Evolutionary conservation across 106 monocot genomes (phyloP).

Genomic region (Agapanthus africanus): DNA sequence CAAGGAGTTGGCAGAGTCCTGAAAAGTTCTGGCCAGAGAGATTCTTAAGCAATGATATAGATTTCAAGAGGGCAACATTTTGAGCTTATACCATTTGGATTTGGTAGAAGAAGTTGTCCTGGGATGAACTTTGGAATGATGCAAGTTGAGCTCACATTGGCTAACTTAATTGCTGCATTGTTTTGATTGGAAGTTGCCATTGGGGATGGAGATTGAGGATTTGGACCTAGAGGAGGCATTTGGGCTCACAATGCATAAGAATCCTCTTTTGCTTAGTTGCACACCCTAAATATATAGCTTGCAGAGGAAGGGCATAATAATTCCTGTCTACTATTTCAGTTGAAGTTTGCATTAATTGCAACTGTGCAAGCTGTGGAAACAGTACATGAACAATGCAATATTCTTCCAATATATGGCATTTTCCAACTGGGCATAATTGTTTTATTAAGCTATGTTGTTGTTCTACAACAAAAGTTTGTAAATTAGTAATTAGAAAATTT

Average conservation of each 20-base stretch:
- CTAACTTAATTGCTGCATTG: conserved; percentile 23
- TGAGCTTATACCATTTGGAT: conserved; percentile 24
- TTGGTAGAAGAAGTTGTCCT: conserved; percentile 32
- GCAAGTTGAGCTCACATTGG: conserved; percentile 18
- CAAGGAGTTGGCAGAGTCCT: conserved; percentile 19
- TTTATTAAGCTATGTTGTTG: no score
- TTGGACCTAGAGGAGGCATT: conserved; percentile 21
- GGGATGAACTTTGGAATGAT: conserved; percentile 14
- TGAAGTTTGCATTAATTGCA: no score
- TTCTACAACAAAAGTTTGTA: no score
- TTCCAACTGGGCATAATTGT: no score
- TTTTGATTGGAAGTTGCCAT: conserved; percentile 27
- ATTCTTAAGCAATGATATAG: conserved; percentile 7
- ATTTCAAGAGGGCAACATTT: conserved; percentile 27
- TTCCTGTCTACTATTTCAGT: no score
- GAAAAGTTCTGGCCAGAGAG: conserved; percentile 34
- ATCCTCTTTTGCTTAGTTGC: conserved; percentile 21
- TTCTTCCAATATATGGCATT: no score
- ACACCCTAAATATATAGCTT: neutral
- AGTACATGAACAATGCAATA: no score
- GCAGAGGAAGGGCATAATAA: no score
- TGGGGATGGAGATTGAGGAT: conserved; percentile 11
- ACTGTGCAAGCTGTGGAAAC: no score
- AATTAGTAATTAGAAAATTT: no score
- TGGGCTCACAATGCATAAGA: conserved; percentile 23